A percentile compares a stretch with the other conserved stretches of the same genome.
Conservation (phyloP, 371 early-diverging fungal genomes). For the Haplosporangium sp. region DNA sequence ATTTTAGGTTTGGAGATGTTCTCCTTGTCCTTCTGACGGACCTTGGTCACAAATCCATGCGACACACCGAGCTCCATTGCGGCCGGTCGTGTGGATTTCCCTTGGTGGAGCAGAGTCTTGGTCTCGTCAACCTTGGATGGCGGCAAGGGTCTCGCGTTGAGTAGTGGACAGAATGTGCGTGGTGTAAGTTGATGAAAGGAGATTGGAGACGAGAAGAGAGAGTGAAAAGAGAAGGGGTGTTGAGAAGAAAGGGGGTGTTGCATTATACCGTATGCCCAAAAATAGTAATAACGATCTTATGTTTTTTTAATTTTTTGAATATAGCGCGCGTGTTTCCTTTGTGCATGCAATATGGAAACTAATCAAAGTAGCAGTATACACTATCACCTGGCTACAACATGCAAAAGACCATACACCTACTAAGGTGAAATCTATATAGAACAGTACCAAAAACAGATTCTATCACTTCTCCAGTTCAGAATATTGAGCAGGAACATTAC, state of each 20-base stretch:
- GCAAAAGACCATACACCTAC: too few species aligned
- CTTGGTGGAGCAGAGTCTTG: not conserved
- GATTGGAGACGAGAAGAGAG: not conserved
- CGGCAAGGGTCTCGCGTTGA: slow-evolving; percentile 5
- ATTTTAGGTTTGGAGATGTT: slow-evolving; percentile 7
- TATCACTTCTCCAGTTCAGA: not conserved
- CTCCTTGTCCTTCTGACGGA: slow-evolving; percentile 7
- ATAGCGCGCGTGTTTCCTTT: too few species aligned
- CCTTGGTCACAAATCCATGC: not conserved
- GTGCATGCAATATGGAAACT: too few species aligned
- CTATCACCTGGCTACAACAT: too few species aligned
- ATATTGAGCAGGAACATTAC: not conserved
- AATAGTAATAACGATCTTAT: too few species aligned
- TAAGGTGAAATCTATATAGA: too few species aligned
- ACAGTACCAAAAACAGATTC: slow-evolving; percentile 1
- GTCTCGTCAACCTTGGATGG: not conserved
- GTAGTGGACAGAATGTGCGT: too few species aligned
- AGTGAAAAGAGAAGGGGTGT: not conserved
- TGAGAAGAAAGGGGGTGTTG: slow-evolving; percentile 2
- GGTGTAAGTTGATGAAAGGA: too few species aligned
- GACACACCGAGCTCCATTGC: slow-evolving; percentile 2
- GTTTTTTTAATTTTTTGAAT: too few species aligned
- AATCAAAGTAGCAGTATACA: not conserved
- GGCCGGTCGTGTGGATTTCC: slow-evolving; percentile 4
- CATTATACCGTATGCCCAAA: too few species aligned